Evolutionary conservation across 2,329 filamentous ascomycete species (phyloP).

Genomic region (Alternaria arbusti): DNA sequence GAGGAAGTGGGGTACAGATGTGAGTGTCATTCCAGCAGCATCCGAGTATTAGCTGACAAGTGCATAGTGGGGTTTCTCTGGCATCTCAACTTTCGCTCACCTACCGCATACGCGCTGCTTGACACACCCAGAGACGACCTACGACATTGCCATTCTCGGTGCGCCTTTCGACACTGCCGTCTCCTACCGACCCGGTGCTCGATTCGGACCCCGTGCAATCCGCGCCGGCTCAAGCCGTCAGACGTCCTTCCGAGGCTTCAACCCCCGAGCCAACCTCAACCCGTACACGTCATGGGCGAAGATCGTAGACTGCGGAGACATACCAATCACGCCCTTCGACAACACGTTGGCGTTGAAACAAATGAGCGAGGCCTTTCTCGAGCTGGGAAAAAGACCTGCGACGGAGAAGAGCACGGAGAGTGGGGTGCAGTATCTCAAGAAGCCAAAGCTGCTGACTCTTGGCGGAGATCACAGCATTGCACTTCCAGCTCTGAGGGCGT

Average conservation of each 20-base stretch:
- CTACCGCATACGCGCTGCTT: conserved; percentile 57
- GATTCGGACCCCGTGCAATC: conserved; percentile 88
- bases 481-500: conserved; percentile 57
- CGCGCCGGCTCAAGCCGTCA: conserved; percentile 83
- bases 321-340: conserved; percentile 85
- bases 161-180: conserved; percentile 60
- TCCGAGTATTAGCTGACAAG: conserved; percentile 11
- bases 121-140: conserved; percentile 52
- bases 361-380: conserved; percentile 80
- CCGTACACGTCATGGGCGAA: conserved; percentile 80
- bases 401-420: conserved; percentile 47
- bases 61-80: conserved; percentile 68
- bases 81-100: conserved; percentile 66
- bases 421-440: conserved; percentile 50
- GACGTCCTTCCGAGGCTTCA: conserved; percentile 80
- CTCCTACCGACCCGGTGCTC: conserved; percentile 54
- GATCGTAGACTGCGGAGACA: conserved; percentile 88
- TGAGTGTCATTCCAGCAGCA: conserved; percentile 14
- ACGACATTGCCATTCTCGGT: conserved; percentile 58
- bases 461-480: conserved; percentile 60
- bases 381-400: conserved; percentile 63
- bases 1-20: conserved; percentile 52
- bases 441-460: conserved; percentile 56
- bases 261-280: conserved; percentile 81
- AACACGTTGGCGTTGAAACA: conserved; percentile 81